Evolutionary conservation across 371 early-diverging fungal genomes (phyloP), one percentile per base, ranked within the genome.

Genomic region (Syncephalastrum monosporum): DNA sequence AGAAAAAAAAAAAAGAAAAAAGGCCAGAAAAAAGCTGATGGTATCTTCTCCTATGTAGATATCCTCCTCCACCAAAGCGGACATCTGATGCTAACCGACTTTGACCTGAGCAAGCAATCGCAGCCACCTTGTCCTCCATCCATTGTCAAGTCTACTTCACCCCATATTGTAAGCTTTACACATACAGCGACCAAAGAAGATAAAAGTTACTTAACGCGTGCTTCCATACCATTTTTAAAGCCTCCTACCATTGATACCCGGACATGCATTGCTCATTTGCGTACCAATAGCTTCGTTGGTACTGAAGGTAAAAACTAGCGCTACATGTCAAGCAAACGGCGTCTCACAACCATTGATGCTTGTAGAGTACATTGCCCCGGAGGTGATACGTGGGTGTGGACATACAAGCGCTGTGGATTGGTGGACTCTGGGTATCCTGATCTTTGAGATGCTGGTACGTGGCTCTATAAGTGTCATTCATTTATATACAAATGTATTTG

Each of bases 371-470:
- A 91, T 98, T 77, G 96, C 98, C 7, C 98, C 99, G 19, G 98
- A 97, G 75, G 90, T 92, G 10, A 89, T 92, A 66, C 83, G 85
- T 47, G 95, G 95, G 33, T 74, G 82, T 55, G 98, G 98, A 5
- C 97, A 99, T 74, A 92, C 98, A 24, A 87, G 86, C 63, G 84
- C 89, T 1, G 97, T 96, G 6, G 99, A 99, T 75, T 97, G 99
- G 94, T 99, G 99, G 99, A 95, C 98, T 14, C 69, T 99, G 71
- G 44, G 99, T 14, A 94, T 99, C 24, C 78, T 99, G 38, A 82
- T 99, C 4, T 99, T 91, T 67, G 98, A 98, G 74, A 95, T 99
- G 95, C 82, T 97, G 65, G 89, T 86, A 76, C 68, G 76, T 64
- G 6, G 3, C 52, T 42, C 4, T 13, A 19, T 16, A 14, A 16